Percentiles rank a stretch among this genome's conserved stretches.
Evolutionary conservation across 352 stramenopile species (phyloP).

Genomic region (Phytophthora sp.): DNA sequence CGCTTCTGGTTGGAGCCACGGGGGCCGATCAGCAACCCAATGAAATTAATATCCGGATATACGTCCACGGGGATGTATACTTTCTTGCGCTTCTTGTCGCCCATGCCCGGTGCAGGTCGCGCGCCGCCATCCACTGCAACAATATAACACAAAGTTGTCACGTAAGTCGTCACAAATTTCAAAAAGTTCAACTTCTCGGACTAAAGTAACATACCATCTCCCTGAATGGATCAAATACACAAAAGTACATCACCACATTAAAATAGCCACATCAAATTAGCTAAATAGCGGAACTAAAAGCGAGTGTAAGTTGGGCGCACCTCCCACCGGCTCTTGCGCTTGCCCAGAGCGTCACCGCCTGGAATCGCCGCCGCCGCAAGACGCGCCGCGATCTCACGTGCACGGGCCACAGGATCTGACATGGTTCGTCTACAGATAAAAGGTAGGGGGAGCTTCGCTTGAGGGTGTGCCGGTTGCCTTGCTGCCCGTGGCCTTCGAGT

Average conservation of each 20-base stretch:
- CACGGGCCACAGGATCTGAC: slow-evolving; percentile 78
- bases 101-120: slow-evolving; percentile 44
- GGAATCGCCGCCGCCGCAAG: slow-evolving; percentile 77
- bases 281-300: slow-evolving; percentile 14
- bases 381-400: slow-evolving; percentile 83
- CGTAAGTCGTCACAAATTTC: slow-evolving; percentile 4
- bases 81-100: slow-evolving; percentile 89
- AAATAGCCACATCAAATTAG: slow-evolving; percentile 16
- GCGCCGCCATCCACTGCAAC: slow-evolving; percentile 43
- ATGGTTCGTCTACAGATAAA: slow-evolving; percentile 31
- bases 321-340: slow-evolving; percentile 88
- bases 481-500: slow-evolving; percentile 11
- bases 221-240: no score
- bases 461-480: background rate
- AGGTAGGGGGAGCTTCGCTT: background rate
- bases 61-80: slow-evolving; percentile 92
- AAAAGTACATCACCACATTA: slow-evolving; percentile 11
- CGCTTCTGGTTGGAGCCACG: slow-evolving; percentile 92
- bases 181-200: slow-evolving; percentile 20
- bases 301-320: slow-evolving; percentile 39
- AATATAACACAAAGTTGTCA: background rate
- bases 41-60: slow-evolving; percentile 94
- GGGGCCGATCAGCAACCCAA: slow-evolving; percentile 91
- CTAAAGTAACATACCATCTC: slow-evolving; percentile 46
- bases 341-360: slow-evolving; percentile 66